Evolutionary conservation across 73 alveolate species (phyloP).

Genomic region (Blepharisma japonicum): DNA sequence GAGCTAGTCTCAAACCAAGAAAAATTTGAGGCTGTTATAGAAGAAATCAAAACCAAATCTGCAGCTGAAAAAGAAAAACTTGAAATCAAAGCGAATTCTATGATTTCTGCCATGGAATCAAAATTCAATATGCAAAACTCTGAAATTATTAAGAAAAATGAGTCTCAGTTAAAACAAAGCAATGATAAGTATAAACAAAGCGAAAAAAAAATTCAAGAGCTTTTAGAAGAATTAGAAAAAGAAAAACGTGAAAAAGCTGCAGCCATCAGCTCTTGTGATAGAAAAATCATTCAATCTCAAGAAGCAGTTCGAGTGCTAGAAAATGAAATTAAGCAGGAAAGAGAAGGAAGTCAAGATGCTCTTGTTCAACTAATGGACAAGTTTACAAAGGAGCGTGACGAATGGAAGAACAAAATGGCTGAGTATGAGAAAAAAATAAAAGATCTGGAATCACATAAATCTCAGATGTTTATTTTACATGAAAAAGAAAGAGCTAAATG

Average conservation of each 20-base stretch:
- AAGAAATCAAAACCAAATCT: conserved; percentile 70
- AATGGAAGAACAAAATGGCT: conserved; percentile 60
- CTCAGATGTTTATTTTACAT: conserved; percentile 62
- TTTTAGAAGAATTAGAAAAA: conserved; percentile 75
- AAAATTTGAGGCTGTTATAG: conserved; percentile 83
- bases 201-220: conserved; percentile 78
- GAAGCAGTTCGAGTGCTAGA: conserved; percentile 63
- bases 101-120: conserved; percentile 66
- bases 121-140: conserved; percentile 77
- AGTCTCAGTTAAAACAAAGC: conserved; percentile 40
- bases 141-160: conserved; percentile 33
- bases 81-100: conserved; percentile 50
- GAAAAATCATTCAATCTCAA: conserved; percentile 70
- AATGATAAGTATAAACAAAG: conserved; percentile 62
- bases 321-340: conserved; percentile 66
- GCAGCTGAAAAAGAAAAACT: conserved; percentile 69
- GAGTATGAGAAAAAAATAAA: conserved; percentile 80
- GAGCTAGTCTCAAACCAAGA: conserved; percentile 73
- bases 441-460: conserved; percentile 73
- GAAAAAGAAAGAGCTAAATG: conserved; percentile 95
- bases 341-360: conserved; percentile 71
- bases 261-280: conserved; percentile 70
- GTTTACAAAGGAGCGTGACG: conserved; percentile 83
- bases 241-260: conserved; percentile 71
- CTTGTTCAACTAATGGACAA: conserved; percentile 59